Evolutionary conservation across 1,284 basidiomycete species (phyloP).

Genomic region (Pisolithus thermaeus): DNA sequence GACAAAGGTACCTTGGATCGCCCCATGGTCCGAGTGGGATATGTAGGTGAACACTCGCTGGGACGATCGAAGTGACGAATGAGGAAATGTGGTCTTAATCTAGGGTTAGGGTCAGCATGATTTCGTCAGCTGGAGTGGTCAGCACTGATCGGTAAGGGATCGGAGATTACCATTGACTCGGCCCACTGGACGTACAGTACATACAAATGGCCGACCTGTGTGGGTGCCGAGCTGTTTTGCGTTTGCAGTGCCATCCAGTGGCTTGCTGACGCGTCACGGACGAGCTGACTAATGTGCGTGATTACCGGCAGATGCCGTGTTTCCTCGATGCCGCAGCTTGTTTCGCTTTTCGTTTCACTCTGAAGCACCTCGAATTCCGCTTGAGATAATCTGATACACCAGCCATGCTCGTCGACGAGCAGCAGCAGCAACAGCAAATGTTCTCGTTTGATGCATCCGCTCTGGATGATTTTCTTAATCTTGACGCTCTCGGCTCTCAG

Average conservation of each 20-base stretch:
- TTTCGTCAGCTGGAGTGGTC: not conserved
- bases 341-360: not conserved
- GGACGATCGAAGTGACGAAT: not conserved
- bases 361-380: not conserved
- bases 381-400: not conserved
- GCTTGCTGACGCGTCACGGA: too few species aligned
- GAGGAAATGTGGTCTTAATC: not conserved
- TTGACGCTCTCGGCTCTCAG: slow-evolving; percentile 35
- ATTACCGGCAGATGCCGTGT: not conserved
- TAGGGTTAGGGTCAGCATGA: not conserved
- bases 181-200: too few species aligned
- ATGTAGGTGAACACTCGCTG: not conserved
- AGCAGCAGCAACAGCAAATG: slow-evolving; percentile 2
- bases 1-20: not conserved
- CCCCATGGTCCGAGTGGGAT: not conserved
- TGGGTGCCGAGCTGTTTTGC: too few species aligned
- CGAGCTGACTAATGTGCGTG: too few species aligned
- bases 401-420: slow-evolving; percentile 7
- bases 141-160: not conserved
- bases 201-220: too few species aligned
- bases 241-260: too few species aligned
- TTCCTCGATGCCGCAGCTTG: not conserved
- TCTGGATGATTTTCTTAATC: slow-evolving; percentile 48
- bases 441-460: slow-evolving; percentile 14
- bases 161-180: too few species aligned